Evolutionary conservation across 495 filamentous ascomycete genomes (phyloP), one percentile per base, ranked within the genome.

Genomic region (Cudoniella acicularis): DNA sequence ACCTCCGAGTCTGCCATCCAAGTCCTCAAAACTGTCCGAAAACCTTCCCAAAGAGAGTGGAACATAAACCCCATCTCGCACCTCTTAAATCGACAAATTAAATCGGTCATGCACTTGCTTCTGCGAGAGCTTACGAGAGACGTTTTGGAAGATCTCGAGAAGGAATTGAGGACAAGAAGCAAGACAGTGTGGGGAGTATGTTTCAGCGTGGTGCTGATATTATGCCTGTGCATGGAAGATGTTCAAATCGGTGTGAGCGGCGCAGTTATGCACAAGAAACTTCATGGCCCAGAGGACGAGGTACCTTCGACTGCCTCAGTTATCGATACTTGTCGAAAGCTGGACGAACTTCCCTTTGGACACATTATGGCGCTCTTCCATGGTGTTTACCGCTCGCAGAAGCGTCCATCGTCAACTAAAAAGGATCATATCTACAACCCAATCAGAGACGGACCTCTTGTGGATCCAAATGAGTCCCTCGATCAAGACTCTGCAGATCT

Each of bases 61-160:
- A 25, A 52, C 48, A 45, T 24, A 13, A 46, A 45, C 18, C 27
- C 50, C 18, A 26, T 24, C 26, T 53, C 56, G 2, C 23, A 30
- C 27, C 56, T 52, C 23, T 30, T 59, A 3, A 52, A 59, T 45
- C 40, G 46, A 20, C 54, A 57, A 21, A 30, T 57, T n/a, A 57
- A 57, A 21, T 49, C 54, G 40, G 45, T 26, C 18, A 57, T 57
- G 54, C 21, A 50, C 23, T 13, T n/a, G 13, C n/a, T 57, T 10
- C 24, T 21, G 13, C 46, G 48, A 21, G 20, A 49, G 23, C 27
- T 58, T 17, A 51, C 27, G 25, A 16, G 56, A 51, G 40, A 60
- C 20, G 49, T 60, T 49, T 24, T 60, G 18, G 50, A 47, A 48
- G 49, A 49, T 24, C 26, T 58, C 10, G 57, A 60, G 40, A 60